phyloP scores from a whole-genome alignment of 2,329 filamentous ascomycete species.

The Lachnellula cervina region DNA sequence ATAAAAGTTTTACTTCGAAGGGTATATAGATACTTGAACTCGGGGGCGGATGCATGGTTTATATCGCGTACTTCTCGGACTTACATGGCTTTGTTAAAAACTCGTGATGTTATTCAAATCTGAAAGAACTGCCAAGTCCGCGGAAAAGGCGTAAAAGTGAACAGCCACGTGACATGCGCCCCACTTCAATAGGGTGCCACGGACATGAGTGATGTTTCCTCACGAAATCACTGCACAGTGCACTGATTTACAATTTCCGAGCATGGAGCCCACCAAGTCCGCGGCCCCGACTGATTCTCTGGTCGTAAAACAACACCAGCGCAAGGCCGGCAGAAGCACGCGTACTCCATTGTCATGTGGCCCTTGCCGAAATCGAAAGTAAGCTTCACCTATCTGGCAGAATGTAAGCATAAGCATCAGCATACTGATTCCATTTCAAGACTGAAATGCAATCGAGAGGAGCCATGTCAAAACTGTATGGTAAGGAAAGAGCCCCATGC shows the following conservation, averaged over 20 bases:
- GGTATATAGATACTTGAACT: not conserved
- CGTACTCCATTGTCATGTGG: constrained; percentile 19
- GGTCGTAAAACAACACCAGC: constrained; percentile 2
- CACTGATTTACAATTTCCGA: not conserved
- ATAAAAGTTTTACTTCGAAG: not conserved
- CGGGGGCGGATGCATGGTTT: not conserved
- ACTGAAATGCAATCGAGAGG: constrained; percentile 84
- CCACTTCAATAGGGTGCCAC: not conserved
- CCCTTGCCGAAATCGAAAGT: constrained; percentile 22
- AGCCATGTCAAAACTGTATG: constrained; percentile 88
- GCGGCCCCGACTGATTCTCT: not conserved
- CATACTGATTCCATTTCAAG: constrained; percentile 30
- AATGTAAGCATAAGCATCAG: not conserved
- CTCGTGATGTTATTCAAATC: no score
- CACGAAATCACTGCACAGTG: not conserved
- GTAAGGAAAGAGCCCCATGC: constrained; percentile 74
- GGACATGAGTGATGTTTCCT: no score
- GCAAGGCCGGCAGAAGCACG: constrained; percentile 12
- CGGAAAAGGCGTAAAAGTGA: not conserved
- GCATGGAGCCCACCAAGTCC: constrained; percentile 1
- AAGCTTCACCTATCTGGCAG: not conserved
- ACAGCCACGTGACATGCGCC: not conserved
- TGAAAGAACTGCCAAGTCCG: not conserved
- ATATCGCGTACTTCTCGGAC: not conserved
- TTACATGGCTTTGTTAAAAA: not conserved